Evolutionary conservation across 805 yeast genomes (phyloP).

Genomic region (Peterozyma xylosa): DNA sequence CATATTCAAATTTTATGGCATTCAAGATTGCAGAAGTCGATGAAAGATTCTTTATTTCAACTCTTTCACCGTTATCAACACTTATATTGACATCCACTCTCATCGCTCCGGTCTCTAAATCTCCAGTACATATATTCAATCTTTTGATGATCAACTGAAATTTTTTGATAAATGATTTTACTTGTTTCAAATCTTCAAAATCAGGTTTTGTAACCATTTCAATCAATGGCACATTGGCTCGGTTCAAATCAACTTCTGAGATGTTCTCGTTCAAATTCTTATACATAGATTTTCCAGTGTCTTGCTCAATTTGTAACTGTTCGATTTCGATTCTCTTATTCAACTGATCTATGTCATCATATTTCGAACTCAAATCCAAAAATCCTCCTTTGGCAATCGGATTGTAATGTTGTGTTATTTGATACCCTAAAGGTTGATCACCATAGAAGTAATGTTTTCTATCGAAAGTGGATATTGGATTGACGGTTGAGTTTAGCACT

Average conservation of each 20-base stretch:
- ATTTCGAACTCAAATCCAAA: constrained; percentile 35
- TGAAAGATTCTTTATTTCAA: constrained; percentile 86
- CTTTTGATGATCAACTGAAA: constrained; percentile 66
- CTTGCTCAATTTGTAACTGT: constrained; percentile 92
- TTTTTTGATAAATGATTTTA: constrained; percentile 73
- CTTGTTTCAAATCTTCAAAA: constrained; percentile 57
- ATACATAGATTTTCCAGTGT: constrained; percentile 78
- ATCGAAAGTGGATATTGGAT: constrained; percentile 62
- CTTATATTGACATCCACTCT: constrained; percentile 94
- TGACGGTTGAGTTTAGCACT: constrained; percentile 57
- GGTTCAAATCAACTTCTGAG: constrained; percentile 64
- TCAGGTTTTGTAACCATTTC: constrained; percentile 93
- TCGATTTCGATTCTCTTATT: constrained; percentile 47
- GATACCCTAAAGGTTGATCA: constrained; percentile 95
- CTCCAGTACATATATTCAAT: constrained; percentile 76
- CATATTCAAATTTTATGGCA: constrained; percentile 69
- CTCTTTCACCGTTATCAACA: constrained; percentile 61
- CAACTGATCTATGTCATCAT: constrained; percentile 43
- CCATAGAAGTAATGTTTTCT: constrained; percentile 94
- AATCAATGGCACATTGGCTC: constrained; percentile 80
- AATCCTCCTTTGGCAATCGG: constrained; percentile 73
- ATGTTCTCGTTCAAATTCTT: constrained; percentile 27
- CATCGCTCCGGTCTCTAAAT: constrained; percentile 90
- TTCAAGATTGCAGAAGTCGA: constrained; percentile 72
- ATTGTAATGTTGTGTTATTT: constrained; percentile 80